Percentiles rank a stretch among this genome's conserved stretches.
Evolutionary conservation across 768 basidiomycete species (phyloP).

Genomic region (Heimioporus sp.): DNA sequence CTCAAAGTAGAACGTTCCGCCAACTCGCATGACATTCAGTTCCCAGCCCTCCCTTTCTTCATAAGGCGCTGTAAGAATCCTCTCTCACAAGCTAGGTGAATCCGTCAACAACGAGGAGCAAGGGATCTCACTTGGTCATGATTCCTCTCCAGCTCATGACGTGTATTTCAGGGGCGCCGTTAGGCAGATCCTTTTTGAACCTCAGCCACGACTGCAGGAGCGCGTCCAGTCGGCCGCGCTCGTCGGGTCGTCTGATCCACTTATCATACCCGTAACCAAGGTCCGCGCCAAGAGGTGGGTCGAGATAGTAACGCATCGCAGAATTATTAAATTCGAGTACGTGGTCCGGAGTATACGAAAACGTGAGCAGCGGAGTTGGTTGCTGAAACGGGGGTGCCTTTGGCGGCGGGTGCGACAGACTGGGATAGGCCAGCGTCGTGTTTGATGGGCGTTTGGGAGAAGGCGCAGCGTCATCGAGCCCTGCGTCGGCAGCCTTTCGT

Average conservation of each 20-base stretch:
- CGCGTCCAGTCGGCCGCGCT: conserved; percentile 63
- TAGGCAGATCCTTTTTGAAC: conserved; percentile 36
- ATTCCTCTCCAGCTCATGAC: conserved; percentile 79
- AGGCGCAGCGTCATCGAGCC: conserved; percentile 3
- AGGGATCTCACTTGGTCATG: conserved; percentile 68
- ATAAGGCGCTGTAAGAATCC: conserved; percentile 80
- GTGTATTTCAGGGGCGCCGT: conserved; percentile 42
- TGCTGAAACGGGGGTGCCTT: conserved; percentile 57
- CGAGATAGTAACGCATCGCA: conserved; percentile 67
- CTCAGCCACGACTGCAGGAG: conserved; percentile 59
- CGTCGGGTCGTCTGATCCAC: conserved; percentile 68
- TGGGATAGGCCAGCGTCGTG: conserved; percentile 20
- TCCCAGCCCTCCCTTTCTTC: conserved; percentile 80
- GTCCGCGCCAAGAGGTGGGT: conserved; percentile 64
- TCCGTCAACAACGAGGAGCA: conserved; percentile 10
- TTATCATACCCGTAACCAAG: conserved; percentile 69
- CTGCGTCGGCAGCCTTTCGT: conserved; percentile 23
- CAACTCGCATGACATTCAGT: conserved; percentile 76
- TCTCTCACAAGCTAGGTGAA: conserved; percentile 40
- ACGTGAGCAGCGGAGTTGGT: conserved; percentile 65
- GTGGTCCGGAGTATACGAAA: conserved; percentile 63
- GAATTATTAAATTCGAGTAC: conserved; percentile 64
- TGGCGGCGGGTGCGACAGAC: conserved; percentile 17
- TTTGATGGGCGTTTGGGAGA: conserved; percentile 1
- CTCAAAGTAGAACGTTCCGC: conserved; percentile 72